Evolutionary conservation across 495 filamentous ascomycete genomes (phyloP).

Genomic region (Terfezia claveryi): DNA sequence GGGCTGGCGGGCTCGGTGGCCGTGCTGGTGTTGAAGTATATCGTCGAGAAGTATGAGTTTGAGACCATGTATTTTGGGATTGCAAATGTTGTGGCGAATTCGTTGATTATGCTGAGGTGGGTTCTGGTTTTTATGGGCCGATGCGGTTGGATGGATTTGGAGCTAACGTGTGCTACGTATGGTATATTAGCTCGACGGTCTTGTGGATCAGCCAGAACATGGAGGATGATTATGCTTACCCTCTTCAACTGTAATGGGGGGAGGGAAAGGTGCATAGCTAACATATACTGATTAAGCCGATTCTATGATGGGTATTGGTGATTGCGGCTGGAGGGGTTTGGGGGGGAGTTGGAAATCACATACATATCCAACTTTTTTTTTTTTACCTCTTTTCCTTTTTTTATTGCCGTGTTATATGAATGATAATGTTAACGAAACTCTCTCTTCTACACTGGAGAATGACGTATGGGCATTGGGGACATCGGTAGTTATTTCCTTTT

Average conservation of each 20-base stretch:
- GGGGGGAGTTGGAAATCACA: too few relatives aligned
- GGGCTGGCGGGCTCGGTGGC: constrained; percentile 82
- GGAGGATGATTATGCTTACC: constrained; percentile 97
- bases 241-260: constrained; percentile 45
- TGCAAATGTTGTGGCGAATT: constrained; percentile 77
- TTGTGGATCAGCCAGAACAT: constrained; percentile 98
- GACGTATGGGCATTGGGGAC: too few relatives aligned
- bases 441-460: too few relatives aligned
- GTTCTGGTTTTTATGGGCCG: constrained; percentile 17
- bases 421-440: too few relatives aligned
- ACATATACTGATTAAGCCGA: too few relatives aligned
- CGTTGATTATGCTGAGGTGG: constrained; percentile 67
- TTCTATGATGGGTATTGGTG: too few relatives aligned
- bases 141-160: background rate
- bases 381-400: too few relatives aligned
- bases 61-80: constrained; percentile 84
- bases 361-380: too few relatives aligned
- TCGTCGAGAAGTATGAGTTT: constrained; percentile 54
- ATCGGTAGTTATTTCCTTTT: too few relatives aligned
- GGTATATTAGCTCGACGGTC: constrained; percentile 44
- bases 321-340: too few relatives aligned
- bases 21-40: constrained; percentile 78
- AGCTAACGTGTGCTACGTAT: constrained; percentile 9
- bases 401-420: too few relatives aligned
- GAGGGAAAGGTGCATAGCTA: too few relatives aligned